phyloP scores from a whole-genome alignment of 2,329 filamentous ascomycete genomes.

The Leptographium procerum region DNA sequence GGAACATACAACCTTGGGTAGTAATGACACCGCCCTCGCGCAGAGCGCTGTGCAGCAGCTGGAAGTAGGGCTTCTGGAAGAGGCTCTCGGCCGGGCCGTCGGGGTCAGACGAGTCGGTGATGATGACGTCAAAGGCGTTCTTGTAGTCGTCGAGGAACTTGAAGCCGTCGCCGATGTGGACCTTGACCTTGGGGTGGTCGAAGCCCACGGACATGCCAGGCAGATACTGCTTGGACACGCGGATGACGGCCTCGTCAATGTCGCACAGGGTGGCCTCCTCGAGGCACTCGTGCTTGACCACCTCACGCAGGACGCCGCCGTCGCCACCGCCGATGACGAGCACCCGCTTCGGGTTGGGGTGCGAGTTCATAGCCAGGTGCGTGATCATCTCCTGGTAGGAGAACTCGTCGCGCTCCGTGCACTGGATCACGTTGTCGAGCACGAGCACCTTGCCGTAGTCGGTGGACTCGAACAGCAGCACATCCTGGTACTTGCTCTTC shows the following conservation, averaged over 20 bases:
- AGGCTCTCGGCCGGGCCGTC: constrained; percentile 92
- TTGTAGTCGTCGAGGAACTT: constrained; percentile 96
- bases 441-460: constrained; percentile 94
- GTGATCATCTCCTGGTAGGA: constrained; percentile 99
- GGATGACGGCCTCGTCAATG: constrained; percentile 98
- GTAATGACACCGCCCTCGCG: constrained; percentile 95
- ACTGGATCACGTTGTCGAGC: constrained; percentile 97
- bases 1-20: constrained; percentile 98
- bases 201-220: constrained; percentile 89
- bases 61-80: constrained; percentile 98
- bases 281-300: constrained; percentile 96
- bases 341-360: constrained; percentile 96
- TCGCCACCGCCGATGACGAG: constrained; percentile 97
- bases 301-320: constrained; percentile 92
- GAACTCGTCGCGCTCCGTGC: constrained; percentile 97
- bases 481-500: constrained; percentile 98
- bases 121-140: constrained; percentile 98
- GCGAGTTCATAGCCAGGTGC: constrained; percentile 94
- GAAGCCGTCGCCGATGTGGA: constrained; percentile 94
- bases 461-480: constrained; percentile 96
- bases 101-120: constrained; percentile 96
- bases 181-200: constrained; percentile 84
- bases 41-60: constrained; percentile 81
- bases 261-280: constrained; percentile 96
- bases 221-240: constrained; percentile 95